Evolutionary conservation across 2,329 filamentous ascomycete genomes (phyloP).

Genomic region (Colletotrichum filicis): DNA sequence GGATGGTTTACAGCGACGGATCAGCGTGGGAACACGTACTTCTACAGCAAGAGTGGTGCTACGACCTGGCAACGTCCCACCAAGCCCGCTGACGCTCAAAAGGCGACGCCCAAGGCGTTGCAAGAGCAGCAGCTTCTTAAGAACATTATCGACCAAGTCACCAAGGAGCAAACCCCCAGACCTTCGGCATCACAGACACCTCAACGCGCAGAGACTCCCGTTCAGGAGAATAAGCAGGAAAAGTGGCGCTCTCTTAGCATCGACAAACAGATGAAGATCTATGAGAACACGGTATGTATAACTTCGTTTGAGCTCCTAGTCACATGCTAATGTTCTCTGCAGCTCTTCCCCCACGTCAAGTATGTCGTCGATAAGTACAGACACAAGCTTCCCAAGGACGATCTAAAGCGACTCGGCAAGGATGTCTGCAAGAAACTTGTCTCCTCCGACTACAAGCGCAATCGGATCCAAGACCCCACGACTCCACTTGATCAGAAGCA

Average conservation of each 20-base stretch:
- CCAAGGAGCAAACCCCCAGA: constrained; percentile 71
- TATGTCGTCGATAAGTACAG: constrained; percentile 88
- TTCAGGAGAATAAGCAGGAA: constrained; percentile 71
- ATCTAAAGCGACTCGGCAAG: constrained; percentile 71
- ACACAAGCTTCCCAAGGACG: constrained; percentile 85
- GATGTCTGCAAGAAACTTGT: constrained; percentile 89
- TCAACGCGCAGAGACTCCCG: constrained; percentile 65
- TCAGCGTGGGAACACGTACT: constrained; percentile 79
- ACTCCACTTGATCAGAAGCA: constrained; percentile 78
- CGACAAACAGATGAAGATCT: constrained; percentile 95
- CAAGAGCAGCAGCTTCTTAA: constrained; percentile 80
- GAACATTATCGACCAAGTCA: constrained; percentile 87
- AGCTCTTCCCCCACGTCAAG: constrained; percentile 89
- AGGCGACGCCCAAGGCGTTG: constrained; percentile 71
- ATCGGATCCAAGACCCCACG: constrained; percentile 85
- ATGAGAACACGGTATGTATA: constrained; percentile 85
- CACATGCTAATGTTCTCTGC: constrained; percentile 2
- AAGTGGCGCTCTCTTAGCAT: constrained; percentile 76
- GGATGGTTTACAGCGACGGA: constrained; percentile 88
- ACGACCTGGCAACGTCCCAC: constrained; percentile 88
- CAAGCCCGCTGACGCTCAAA: constrained; percentile 71
- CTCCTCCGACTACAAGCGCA: constrained; percentile 89
- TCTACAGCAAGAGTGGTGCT: constrained; percentile 81
- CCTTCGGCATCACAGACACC: constrained; percentile 71
- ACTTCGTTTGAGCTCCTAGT: neutral